Base-by-base conservation (phyloP, 305 asterid genomes). In the Fraxinus floribunda region DNA sequence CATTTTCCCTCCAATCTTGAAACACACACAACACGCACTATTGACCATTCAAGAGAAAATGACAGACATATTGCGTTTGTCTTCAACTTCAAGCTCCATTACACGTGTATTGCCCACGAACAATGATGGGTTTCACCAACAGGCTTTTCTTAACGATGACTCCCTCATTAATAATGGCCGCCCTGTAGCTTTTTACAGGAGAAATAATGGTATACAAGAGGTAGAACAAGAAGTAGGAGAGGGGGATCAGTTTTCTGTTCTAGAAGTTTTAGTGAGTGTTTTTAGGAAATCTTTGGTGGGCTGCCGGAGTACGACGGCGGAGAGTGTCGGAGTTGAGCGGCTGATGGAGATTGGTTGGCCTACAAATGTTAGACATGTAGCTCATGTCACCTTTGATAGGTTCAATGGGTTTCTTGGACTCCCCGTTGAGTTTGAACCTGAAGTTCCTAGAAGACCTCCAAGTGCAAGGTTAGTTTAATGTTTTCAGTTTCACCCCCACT, bases 351-450 rank as follows among this genome's bases (percentile, higher is more conserved):
- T 93, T 86, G 95, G 98, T 64, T 88, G 91, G 88, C 97, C 97
- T 79, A 86, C 97, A 8, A 90, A 95, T 86, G 97, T 94, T 0
- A 89, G 98, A 82, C 99, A 95, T 87, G 97, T 95, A 76, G 97
- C 98, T 70, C 99, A 95, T 89, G 99, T 95, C 72, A 95, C 99
- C 24, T 95, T 91, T 83, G 98, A 95, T 84, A 85, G 97, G 74
- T 95, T 95, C 82, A 89, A 93, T 87, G 98, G 98, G 3, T 95
- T 95, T 85, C 97, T 95, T 80, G 98, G 98, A 16, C 91, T 95
- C 10, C 98, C 98, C 55, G 97, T 89, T 81, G 98, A 95, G 90
- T 91, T 95, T 83, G 97, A 93, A 84, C 98, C 98, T 70, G 94
- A 95, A 77, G 95, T 95, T 55, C 93, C 98, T n/a, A 88, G 97